phyloP scores from a whole-genome alignment of 1,284 basidiomycete genomes.

The Trichosporon sp. region DNA sequence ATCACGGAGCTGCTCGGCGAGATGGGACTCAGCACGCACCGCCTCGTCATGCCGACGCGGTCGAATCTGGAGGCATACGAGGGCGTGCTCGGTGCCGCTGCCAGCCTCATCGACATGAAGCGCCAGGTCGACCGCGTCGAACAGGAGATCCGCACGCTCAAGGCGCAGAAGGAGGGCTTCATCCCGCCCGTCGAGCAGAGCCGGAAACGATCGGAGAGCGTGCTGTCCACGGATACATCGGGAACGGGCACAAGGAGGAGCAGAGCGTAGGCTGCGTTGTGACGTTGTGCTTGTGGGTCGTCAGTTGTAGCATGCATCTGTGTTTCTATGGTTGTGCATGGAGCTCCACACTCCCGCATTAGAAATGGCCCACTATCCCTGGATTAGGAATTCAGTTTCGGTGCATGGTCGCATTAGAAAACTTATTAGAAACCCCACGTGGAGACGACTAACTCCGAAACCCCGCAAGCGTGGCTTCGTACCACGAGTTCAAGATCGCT shows the following conservation, averaged over 20 bases:
- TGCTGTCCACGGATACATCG: conserved; percentile 45
- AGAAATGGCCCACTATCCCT: background rate
- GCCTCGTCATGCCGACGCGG: conserved; percentile 87
- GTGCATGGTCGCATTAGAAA: background rate
- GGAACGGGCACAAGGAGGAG: conserved; percentile 33
- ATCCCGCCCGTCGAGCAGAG: conserved; percentile 37
- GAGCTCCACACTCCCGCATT: background rate
- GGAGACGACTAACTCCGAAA: conserved; percentile 6
- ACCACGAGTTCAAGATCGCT: conserved; percentile 10
- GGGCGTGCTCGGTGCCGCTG: conserved; percentile 69
- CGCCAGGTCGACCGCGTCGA: conserved; percentile 81
- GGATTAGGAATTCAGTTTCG: background rate
- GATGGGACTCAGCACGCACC: conserved; percentile 69
- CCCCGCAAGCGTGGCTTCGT: background rate
- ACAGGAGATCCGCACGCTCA: conserved; percentile 74
- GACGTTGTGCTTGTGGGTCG: background rate
- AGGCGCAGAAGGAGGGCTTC: conserved; percentile 64
- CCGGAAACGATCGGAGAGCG: conserved; percentile 39
- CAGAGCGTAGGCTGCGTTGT: conserved; percentile 19
- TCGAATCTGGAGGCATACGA: conserved; percentile 75
- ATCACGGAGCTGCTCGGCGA: conserved; percentile 74
- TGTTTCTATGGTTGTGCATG: background rate
- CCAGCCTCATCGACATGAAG: conserved; percentile 79
- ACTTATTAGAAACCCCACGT: background rate
- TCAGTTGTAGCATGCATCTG: conserved; percentile 13